Percentiles rank a stretch among this genome's conserved stretches.
phyloP scores from a whole-genome alignment of 768 basidiomycete species.

The Russula earlei region DNA sequence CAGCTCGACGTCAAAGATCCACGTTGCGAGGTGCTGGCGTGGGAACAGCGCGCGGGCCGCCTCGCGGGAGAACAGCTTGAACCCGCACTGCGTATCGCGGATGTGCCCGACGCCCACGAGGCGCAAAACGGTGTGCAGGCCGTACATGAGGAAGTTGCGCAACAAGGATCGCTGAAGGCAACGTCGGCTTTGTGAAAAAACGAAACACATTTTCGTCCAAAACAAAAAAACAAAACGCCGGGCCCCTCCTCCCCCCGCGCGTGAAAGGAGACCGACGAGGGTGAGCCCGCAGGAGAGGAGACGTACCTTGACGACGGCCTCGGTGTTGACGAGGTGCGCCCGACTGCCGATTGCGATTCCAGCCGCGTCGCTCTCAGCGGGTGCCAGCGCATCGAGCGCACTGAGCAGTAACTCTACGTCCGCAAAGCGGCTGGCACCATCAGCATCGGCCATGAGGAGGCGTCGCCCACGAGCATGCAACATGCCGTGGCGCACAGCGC shows the following conservation, averaged over 20 bases:
- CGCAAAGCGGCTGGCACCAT: slow-evolving; percentile 82
- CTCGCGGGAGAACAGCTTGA: slow-evolving; percentile 85
- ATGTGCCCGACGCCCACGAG: slow-evolving; percentile 86
- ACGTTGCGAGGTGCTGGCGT: slow-evolving; percentile 74
- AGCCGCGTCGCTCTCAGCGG: slow-evolving; percentile 39
- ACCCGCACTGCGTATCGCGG: slow-evolving; percentile 93
- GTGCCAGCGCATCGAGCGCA: slow-evolving; percentile 54
- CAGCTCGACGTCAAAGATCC: slow-evolving; percentile 97
- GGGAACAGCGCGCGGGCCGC: slow-evolving; percentile 82
- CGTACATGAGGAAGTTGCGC: slow-evolving; percentile 91
- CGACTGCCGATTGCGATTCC: slow-evolving; percentile 76
- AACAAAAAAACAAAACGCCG: background rate
- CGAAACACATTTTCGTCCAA: too few relatives aligned
- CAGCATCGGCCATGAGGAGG: slow-evolving; percentile 89
- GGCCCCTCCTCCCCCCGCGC: too few relatives aligned
- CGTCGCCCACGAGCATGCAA: slow-evolving; percentile 66
- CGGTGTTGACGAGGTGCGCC: slow-evolving; percentile 86
- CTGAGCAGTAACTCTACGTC: slow-evolving; percentile 76
- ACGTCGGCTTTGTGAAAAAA: background rate
- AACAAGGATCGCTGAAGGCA: slow-evolving; percentile 64
- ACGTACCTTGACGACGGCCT: slow-evolving; percentile 84
- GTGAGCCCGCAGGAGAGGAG: background rate
- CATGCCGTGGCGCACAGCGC: slow-evolving; percentile 89
- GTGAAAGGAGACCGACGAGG: too few relatives aligned
- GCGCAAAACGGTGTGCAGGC: slow-evolving; percentile 79